These are phyloP conservation scores for Stephanodiscus minutulus DNA, from an alignment of 108 stramenopile genomes.

Conservation along the genomic window DNA sequence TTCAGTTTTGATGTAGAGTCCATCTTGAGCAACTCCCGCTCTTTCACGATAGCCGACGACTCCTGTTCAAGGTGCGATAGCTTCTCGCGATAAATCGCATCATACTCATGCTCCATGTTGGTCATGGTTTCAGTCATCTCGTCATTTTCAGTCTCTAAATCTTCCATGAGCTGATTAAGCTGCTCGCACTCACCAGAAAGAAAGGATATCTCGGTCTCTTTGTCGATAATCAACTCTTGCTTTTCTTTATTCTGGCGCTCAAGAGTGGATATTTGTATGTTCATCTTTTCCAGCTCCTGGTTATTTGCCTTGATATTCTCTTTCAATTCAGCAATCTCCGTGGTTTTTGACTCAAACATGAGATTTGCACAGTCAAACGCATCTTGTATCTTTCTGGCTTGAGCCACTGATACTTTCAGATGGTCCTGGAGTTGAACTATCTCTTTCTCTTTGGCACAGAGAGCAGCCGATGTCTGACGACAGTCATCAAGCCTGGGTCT, in stretches of 20 bases:
- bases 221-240: neutral
- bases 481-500: neutral
- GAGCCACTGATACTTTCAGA: neutral
- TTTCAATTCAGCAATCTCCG: constrained; percentile 3
- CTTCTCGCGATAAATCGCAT: neutral
- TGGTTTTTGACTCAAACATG: neutral
- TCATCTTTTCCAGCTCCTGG: neutral
- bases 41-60: neutral
- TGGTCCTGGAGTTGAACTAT: neutral
- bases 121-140: neutral
- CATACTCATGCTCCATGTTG: neutral
- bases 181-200: neutral
- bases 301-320: neutral
- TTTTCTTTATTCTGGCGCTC: neutral
- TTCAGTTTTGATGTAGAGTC: constrained; percentile 1
- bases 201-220: too few relatives aligned
- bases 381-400: constrained; percentile 3
- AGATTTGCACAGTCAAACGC: neutral
- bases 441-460: constrained; percentile 1
- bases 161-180: neutral
- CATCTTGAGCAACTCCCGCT: neutral
- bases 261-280: neutral
- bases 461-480: neutral
- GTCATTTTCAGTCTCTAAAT: neutral
- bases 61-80: neutral